Percentiles rank a stretch among this genome's conserved stretches.
phyloP scores from a whole-genome alignment of 495 filamentous ascomycete species.

The Aspergillus ostianus region DNA sequence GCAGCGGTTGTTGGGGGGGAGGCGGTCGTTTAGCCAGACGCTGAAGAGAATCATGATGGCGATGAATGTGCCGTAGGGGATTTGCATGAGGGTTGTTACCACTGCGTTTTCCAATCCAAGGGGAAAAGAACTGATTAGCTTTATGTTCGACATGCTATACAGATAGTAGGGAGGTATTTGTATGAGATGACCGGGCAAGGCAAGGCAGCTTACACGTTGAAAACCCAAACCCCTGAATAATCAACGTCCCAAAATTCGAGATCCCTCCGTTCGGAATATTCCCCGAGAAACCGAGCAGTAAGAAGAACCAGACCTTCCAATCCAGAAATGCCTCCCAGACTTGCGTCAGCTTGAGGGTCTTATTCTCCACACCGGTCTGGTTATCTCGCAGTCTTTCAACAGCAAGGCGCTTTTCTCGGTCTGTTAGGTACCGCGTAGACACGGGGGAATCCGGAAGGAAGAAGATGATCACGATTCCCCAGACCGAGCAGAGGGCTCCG shows the following conservation, averaged over 20 bases:
- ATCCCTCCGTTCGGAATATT: constrained; percentile 52
- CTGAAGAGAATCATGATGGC: constrained; percentile 49
- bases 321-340: constrained; percentile 57
- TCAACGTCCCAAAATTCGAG: constrained; percentile 60
- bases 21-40: constrained; percentile 49
- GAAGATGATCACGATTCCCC: constrained; percentile 57
- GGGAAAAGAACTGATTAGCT: too few relatives aligned
- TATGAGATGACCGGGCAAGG: constrained; percentile 6
- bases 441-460: constrained; percentile 64
- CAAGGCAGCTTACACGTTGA: constrained; percentile 37
- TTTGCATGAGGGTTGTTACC: constrained; percentile 43
- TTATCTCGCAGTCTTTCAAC: constrained; percentile 59
- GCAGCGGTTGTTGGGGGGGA: constrained; percentile 48
- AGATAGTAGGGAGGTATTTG: too few relatives aligned
- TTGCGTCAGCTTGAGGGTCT: constrained; percentile 57
- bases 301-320: constrained; percentile 62
- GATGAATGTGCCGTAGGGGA: constrained; percentile 55
- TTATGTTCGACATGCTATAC: too few relatives aligned
- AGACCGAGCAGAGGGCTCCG: constrained; percentile 54
- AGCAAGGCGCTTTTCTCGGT: constrained; percentile 56
- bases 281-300: constrained; percentile 50
- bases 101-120: constrained; percentile 13
- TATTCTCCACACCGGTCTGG: constrained; percentile 65
- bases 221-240: constrained; percentile 63
- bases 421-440: constrained; percentile 55